Percentiles rank a stretch among this genome's conserved stretches.
Evolutionary conservation across 305 asterid genomes (phyloP).

Genomic region (Fraxinus nigra): DNA sequence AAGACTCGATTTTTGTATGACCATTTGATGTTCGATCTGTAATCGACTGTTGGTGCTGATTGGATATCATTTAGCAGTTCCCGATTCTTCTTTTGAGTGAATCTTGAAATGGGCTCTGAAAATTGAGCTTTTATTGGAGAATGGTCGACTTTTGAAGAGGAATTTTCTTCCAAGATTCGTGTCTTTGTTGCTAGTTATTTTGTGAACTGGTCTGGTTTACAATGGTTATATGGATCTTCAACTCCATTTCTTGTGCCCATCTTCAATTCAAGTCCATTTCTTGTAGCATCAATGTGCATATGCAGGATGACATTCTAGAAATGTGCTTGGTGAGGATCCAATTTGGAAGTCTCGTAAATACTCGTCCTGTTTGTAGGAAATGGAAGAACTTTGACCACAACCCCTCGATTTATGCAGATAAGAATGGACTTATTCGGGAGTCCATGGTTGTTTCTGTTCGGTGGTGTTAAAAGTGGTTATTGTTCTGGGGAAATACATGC

Average conservation of each 20-base stretch:
- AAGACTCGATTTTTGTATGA: conserved; percentile 26
- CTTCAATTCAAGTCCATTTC: too few species aligned
- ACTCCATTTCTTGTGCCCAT: conserved; percentile 9
- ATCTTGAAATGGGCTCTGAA: not conserved
- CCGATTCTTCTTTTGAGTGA: not conserved
- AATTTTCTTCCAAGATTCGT: not conserved
- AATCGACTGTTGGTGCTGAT: conserved; percentile 32
- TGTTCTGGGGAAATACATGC: conserved; percentile 88
- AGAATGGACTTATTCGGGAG: conserved; percentile 61
- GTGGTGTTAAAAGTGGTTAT: conserved; percentile 68
- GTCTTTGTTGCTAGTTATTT: not conserved
- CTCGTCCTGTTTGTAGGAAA: conserved; percentile 82
- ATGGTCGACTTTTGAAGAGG: not conserved
- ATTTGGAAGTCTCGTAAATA: conserved; percentile 62
- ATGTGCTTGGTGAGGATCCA: conserved; percentile 90
- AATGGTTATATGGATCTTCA: conserved; percentile 1
- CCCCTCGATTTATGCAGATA: conserved; percentile 66
- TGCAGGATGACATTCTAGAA: conserved; percentile 83
- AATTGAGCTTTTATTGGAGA: not conserved
- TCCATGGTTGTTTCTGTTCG: conserved; percentile 82
- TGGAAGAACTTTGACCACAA: conserved; percentile 73
- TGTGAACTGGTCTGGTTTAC: not conserved
- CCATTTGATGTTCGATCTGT: not conserved
- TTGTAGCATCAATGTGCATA: conserved; percentile 45
- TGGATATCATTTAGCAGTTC: conserved; percentile 32